Conservation (phyloP, 305 asterid species). For the Rubia peregrina region DNA sequence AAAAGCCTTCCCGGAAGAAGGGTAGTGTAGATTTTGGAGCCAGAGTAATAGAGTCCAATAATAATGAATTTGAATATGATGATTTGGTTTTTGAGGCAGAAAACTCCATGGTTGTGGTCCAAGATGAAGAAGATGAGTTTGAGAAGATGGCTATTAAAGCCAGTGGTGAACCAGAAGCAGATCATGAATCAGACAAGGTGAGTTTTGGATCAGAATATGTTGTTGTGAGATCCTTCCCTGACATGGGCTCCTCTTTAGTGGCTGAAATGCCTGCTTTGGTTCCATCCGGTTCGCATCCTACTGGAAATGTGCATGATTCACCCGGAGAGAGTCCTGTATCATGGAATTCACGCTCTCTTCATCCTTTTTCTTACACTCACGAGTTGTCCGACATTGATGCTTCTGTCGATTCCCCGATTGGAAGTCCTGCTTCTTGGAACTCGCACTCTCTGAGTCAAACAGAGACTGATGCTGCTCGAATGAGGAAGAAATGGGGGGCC, state of each 20-base stretch:
- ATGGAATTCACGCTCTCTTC: slow-evolving; percentile 56
- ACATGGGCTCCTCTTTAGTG: slow-evolving; percentile 49
- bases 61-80: slow-evolving; percentile 39
- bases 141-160: slow-evolving; percentile 33
- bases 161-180: slow-evolving; percentile 33
- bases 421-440: slow-evolving; percentile 86
- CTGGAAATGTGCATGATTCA: slow-evolving; percentile 59
- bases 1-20: slow-evolving; percentile 59
- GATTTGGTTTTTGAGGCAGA: slow-evolving; percentile 41
- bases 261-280: slow-evolving; percentile 46
- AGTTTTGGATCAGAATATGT: slow-evolving; percentile 68
- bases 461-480: slow-evolving; percentile 68
- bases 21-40: slow-evolving; percentile 47
- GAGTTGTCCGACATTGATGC: slow-evolving; percentile 76
- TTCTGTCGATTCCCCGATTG: slow-evolving; percentile 59
- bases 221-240: slow-evolving; percentile 41
- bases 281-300: slow-evolving; percentile 40
- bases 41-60: slow-evolving; percentile 30
- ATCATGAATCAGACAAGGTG: slow-evolving; percentile 36
- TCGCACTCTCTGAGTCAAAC: slow-evolving; percentile 57
- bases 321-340: slow-evolving; percentile 58
- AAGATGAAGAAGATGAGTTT: slow-evolving; percentile 45
- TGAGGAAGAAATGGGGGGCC: slow-evolving; percentile 91
- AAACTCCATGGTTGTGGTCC: slow-evolving; percentile 26
- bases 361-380: slow-evolving; percentile 57